Base-by-base conservation (phyloP, 768 basidiomycete species). In the Tylopilus felleus region DNA sequence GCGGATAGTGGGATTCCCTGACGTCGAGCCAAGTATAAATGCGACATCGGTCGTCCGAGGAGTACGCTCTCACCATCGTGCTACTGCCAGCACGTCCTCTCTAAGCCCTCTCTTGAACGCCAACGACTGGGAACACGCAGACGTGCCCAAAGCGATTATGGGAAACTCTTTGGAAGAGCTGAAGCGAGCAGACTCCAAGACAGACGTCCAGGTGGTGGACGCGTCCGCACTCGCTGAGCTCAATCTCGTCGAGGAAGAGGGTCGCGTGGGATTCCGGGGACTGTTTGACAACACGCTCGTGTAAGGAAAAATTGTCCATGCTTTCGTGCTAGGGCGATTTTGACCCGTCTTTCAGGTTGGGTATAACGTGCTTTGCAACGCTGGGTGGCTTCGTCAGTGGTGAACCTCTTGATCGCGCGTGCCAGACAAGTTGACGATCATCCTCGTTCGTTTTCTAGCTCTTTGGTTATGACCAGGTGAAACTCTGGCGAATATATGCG, bases 391-490 rank as follows among this genome's bases (percentile, higher is more conserved):
- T 70, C 35, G 68, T 70, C 28, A 64, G 68, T 60, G 25, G 14
- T 51, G 25, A 0, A 17, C 38, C 6, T 51, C 7, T 38, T 51
- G 9, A n/a, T 51, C 31, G 5, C n/a, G 23, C 17, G 21, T 49
- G n/a, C 27, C 4, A 6, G 1, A 7, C 44, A 35, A 8, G 43
- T 19, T 59, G 47, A 58, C 47, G 33, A n/a, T n/a, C 43, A 6
- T 35, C 12, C 1, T 51, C 13, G 2, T 39, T 43, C 39, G 31
- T 25, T 31, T 42, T 28, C 33, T 35, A 71, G 68, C 62, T 70
- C 31, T 70, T 71, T 47, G 70, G 70, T 13, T 70, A 71, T 47
- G 67, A 64, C 33, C 70, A 67, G 56, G 67, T 66, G 46, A 21
- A 29, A 36, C 31, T 7, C 21, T 3, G 19, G 8, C n/a, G 27